phyloP scores from a whole-genome alignment of 2,329 filamentous ascomycete species.

The Hypoxylon sp. region DNA sequence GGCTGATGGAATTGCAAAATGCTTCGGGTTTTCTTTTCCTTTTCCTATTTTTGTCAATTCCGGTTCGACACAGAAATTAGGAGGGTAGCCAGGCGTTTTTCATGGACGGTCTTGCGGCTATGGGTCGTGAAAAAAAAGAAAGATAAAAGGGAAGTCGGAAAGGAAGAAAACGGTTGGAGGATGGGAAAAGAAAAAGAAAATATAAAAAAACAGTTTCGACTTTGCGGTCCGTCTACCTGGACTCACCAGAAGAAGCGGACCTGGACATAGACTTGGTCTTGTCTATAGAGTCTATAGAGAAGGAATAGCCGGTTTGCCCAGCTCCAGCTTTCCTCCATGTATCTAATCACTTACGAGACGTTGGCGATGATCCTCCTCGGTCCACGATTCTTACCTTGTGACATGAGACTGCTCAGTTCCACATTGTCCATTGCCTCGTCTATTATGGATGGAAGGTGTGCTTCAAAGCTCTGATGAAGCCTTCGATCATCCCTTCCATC shows the following conservation, averaged over 20 bases:
- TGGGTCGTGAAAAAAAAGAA: slow-evolving; percentile 33
- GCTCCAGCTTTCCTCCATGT: slow-evolving; percentile 3
- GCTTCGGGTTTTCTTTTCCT: neutral
- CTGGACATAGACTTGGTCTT: slow-evolving; percentile 8
- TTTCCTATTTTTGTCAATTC: slow-evolving; percentile 11
- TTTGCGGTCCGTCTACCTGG: slow-evolving; percentile 6
- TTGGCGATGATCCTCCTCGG: neutral
- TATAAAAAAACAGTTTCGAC: slow-evolving; percentile 19
- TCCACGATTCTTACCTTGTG: neutral
- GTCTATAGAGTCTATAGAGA: slow-evolving; percentile 30
- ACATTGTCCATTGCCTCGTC: neutral
- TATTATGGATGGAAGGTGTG: neutral
- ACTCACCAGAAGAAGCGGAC: neutral
- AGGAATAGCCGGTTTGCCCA: slow-evolving; percentile 9
- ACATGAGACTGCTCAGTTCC: neutral
- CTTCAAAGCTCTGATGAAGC: neutral
- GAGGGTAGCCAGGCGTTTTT: slow-evolving; percentile 35
- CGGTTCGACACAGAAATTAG: slow-evolving; percentile 11
- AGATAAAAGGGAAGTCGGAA: slow-evolving; percentile 39
- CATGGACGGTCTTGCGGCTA: slow-evolving; percentile 22
- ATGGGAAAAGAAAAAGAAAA: slow-evolving; percentile 13
- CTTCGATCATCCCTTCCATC: neutral
- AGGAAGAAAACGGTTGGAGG: slow-evolving; percentile 1
- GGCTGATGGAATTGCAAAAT: slow-evolving; percentile 36
- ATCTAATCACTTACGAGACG: neutral